phyloP scores from a whole-genome alignment of 306 rosid genomes.

The Hylodesmum podocarpum region DNA sequence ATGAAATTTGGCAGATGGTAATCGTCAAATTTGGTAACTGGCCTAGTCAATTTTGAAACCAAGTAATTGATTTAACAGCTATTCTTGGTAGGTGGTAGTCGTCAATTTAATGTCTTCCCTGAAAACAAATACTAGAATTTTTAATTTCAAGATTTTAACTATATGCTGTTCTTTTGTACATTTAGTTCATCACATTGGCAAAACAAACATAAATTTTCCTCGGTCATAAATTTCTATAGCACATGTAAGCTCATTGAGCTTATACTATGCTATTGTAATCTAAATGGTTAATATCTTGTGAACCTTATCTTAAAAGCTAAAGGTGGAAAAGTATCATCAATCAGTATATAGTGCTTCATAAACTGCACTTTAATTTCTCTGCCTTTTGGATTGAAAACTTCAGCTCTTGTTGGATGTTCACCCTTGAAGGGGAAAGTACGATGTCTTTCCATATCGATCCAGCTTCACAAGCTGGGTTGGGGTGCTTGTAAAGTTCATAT shows the following conservation, averaged over 20 bases:
- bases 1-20: not conserved
- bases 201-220: conserved; percentile 18
- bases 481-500: conserved; percentile 78
- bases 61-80: not conserved
- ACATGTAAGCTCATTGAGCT: conserved; percentile 28
- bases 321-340: conserved; percentile 12
- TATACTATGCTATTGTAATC: not conserved
- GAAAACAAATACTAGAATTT: not conserved
- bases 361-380: conserved; percentile 47
- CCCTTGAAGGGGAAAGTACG: conserved; percentile 84
- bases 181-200: conserved; percentile 24
- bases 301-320: conserved; percentile 24
- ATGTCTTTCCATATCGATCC: conserved; percentile 96
- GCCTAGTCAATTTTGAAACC: not conserved
- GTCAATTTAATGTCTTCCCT: not conserved
- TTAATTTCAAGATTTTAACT: conserved; percentile 10
- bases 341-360: conserved; percentile 6
- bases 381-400: conserved; percentile 79
- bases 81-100: not conserved
- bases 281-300: conserved; percentile 14
- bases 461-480: conserved; percentile 70
- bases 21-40: not conserved
- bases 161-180: conserved; percentile 29
- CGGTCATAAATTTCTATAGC: conserved; percentile 20
- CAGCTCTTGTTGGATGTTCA: conserved; percentile 79